These are phyloP conservation scores for Areca catechu DNA, from an alignment of 176 grass and related monocot genomes.

Conservation along the genomic window DNA sequence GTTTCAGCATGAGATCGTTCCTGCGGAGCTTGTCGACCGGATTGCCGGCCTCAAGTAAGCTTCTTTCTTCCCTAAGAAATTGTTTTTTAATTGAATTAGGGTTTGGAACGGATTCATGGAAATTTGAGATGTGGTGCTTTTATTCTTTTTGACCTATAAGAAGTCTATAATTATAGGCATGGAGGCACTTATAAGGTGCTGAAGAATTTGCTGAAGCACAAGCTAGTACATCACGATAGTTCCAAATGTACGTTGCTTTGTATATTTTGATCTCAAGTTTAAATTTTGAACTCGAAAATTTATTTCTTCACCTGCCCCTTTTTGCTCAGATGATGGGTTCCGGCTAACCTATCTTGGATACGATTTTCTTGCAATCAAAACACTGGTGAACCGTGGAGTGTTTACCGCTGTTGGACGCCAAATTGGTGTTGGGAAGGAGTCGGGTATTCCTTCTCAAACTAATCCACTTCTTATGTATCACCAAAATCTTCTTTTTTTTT, in stretches of 20 bases:
- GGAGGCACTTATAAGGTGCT: conserved; percentile 84
- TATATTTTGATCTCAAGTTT: conserved; percentile 12
- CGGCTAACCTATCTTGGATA: conserved; percentile 95
- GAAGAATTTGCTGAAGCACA: conserved; percentile 84
- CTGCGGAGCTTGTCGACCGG: conserved; percentile 72
- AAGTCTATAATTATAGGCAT: conserved; percentile 33
- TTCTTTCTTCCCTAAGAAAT: neutral
- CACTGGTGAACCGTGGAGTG: conserved; percentile 76
- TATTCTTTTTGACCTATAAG: no score
- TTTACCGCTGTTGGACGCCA: conserved; percentile 77
- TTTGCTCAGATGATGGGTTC: conserved; percentile 62
- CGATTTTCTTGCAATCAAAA: conserved; percentile 94
- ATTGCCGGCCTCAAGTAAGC: conserved; percentile 78
- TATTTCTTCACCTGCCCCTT: no score
- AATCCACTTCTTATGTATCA: neutral
- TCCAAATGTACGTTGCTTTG: conserved; percentile 54
- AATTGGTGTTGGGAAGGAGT: conserved; percentile 93
- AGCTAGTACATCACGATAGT: conserved; percentile 77
- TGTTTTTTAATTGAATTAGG: no score
- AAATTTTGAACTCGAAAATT: neutral
- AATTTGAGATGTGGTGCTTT: no score
- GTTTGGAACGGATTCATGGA: no score
- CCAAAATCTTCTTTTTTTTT: neutral
- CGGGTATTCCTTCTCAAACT: conserved; percentile 28
- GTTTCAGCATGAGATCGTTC: conserved; percentile 79